Evolutionary conservation across 169 alveolate genomes (phyloP), one percentile per base, ranked within the genome.

Genomic region (Plasmodium malariae): DNA sequence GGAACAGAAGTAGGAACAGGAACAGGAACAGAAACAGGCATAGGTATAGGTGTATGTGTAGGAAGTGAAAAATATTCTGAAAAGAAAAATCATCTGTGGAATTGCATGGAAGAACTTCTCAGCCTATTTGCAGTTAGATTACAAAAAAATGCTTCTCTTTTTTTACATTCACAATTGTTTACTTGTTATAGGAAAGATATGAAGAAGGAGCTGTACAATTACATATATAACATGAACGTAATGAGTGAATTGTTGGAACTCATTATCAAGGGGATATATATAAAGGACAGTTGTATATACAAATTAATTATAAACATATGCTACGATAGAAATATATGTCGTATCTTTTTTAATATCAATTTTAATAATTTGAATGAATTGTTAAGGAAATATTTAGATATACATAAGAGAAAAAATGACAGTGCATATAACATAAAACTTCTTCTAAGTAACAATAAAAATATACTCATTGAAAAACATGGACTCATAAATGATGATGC

Each of bases 401-500:
- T 83, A 3, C 63, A 65, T 24, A 83, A 57, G 19, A 65, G 51
- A 54, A 83, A 83, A 11, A 36, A 32, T 14, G 91, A 83, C 19
- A 12, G 21, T 19, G 17, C 62, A 3, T 3, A 65, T 1, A 83
- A 67, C 30, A 14, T 83, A 5, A 83, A 63, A 21, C 1, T n/a
- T 26, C 21, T 83, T 32, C 43, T 83, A 40, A 0, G n/a, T 3
- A 67, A 51, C 21, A 63, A 70, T 28, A 83, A 45, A 45, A 57
- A 28, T 21, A 40, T 83, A 0, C 1, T 19, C 34, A 57, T 67
- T 12, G 55, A 67, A 36, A 28, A 40, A 1, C 43, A 83, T 43
- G 57, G 49, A 17, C 19, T 17, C 12, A 67, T 83, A 17, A 88
- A 57, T 70, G 91, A 89, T 19, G 93, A 93, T 34, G 74, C 74